Evolutionary conservation across 2,329 filamentous ascomycete species (phyloP), one percentile per base, ranked within the genome.

Genomic region (Graphilbum sp.): DNA sequence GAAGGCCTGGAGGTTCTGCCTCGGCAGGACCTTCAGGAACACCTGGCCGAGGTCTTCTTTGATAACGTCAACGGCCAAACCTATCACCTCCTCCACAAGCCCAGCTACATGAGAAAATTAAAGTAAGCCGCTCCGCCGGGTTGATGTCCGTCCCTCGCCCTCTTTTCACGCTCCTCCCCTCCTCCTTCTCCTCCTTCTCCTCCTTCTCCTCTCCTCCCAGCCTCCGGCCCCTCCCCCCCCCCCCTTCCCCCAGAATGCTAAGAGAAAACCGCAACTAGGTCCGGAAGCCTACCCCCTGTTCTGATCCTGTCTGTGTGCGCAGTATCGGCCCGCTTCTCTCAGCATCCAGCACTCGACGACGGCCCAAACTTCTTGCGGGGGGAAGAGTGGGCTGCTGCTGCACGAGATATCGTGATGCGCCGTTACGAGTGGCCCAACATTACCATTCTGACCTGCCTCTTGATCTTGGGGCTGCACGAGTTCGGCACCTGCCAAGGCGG

Each of bases 401-500:
- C 88, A n/a, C 72, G 87, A 36, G 79, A 85, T 29, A 95, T 96
- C 43, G 79, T 90, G 18, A 72, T 84, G 32, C 81, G 78, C 51
- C 74, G 86, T 48, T 95, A 93, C 50, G 90, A 96, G 52, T 84
- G 85, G 61, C 88, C 90, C 1, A 96, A 94, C 53, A 90, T 96
- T 45, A 96, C 88, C 3, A 93, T 95, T 32, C 60, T 98, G 34
- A 95, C 87, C 5, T 90, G 88, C 34, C 79, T 94, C 43, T 58
- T 96, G 9, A 72, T 96, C 16, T 68, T 96, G 15, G 87, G 86
- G 3, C 65, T 98, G 29, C 88, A 98, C 54, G 88, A 95, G 51
- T 96, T 96, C 50, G 90, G 90, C 39, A 96, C 88, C 12, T 96
- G 90, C 52, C 88, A 96, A 54, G 90, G 90, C 41, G 88, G 87